Evolutionary conservation across 1,284 basidiomycete species (phyloP).

Genomic region (Microbotryomycetes sp.): DNA sequence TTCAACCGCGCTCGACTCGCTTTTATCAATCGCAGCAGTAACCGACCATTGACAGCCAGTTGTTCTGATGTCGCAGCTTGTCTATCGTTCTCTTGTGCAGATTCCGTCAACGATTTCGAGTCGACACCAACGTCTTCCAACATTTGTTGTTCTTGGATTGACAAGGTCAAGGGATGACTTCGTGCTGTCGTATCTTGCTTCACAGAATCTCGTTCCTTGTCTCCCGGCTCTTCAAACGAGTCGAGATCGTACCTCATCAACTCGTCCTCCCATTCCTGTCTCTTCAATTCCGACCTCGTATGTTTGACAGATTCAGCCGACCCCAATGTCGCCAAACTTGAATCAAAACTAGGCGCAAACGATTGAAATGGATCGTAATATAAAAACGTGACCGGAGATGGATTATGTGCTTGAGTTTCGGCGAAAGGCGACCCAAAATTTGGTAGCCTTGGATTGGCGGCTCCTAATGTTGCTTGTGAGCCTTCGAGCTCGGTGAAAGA

Average conservation of each 20-base stretch:
- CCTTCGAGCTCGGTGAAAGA: not conserved
- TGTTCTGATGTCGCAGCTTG: not conserved
- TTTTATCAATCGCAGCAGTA: not conserved
- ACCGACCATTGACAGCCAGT: not conserved
- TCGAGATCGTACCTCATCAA: not conserved
- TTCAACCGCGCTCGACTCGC: not conserved
- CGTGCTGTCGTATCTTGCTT: not conserved
- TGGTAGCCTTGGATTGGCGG: not conserved
- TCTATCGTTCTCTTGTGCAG: not conserved
- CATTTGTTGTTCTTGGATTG: not conserved
- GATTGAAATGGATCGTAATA: constrained; percentile 31
- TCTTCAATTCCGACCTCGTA: not conserved
- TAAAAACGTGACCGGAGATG: constrained; percentile 11
- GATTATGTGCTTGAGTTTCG: not conserved
- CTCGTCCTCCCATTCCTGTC: constrained; percentile 2
- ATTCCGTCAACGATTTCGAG: not conserved
- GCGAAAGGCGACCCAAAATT: too few relatives aligned
- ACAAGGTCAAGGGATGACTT: not conserved
- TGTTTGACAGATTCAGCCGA: constrained; percentile 9
- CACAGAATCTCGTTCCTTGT: not conserved
- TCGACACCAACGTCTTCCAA: not conserved
- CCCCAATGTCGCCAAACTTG: constrained; percentile 20
- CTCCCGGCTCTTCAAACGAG: too few relatives aligned
- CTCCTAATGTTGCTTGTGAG: not conserved
- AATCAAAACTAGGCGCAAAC: constrained; percentile 33